Conservation (phyloP, 2,329 filamentous ascomycete genomes). For the Ophiostoma australiae region DNA sequence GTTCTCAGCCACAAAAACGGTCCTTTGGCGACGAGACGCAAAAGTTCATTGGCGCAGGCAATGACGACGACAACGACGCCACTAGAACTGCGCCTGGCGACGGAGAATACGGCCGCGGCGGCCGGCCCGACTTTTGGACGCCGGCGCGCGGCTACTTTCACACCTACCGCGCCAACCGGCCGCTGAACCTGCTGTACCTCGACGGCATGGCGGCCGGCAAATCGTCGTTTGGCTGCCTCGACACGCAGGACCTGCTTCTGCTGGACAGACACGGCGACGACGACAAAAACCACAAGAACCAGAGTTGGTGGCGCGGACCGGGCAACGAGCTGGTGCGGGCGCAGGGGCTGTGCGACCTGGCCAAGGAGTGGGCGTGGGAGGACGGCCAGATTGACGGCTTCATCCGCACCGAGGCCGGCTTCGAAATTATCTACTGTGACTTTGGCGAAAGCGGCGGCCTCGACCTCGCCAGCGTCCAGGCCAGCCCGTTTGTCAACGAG, state of each 20-base stretch:
- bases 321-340: conserved; percentile 49
- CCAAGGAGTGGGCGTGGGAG: conserved; percentile 42
- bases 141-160: conserved; percentile 57
- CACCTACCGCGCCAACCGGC: conserved; percentile 55
- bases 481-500: conserved; percentile 24
- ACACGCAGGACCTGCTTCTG: conserved; percentile 61
- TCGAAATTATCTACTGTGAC: conserved; percentile 65
- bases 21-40: neutral
- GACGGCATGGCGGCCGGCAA: conserved; percentile 69
- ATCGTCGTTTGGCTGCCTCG: conserved; percentile 59
- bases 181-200: conserved; percentile 59
- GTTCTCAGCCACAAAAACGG: neutral
- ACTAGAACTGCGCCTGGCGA: neutral
- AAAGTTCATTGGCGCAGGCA: neutral
- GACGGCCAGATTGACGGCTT: conserved; percentile 52
- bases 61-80: neutral
- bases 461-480: conserved; percentile 34
- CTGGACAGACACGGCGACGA: conserved; percentile 21
- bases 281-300: neutral
- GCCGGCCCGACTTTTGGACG: conserved; percentile 2
- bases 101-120: neutral
- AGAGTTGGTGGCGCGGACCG: conserved; percentile 2
- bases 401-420: conserved; percentile 63
- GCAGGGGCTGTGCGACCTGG: conserved; percentile 50
- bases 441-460: conserved; percentile 44